Conservation (phyloP, 176 grass and related monocot genomes). For the Aechmea fasciata region DNA sequence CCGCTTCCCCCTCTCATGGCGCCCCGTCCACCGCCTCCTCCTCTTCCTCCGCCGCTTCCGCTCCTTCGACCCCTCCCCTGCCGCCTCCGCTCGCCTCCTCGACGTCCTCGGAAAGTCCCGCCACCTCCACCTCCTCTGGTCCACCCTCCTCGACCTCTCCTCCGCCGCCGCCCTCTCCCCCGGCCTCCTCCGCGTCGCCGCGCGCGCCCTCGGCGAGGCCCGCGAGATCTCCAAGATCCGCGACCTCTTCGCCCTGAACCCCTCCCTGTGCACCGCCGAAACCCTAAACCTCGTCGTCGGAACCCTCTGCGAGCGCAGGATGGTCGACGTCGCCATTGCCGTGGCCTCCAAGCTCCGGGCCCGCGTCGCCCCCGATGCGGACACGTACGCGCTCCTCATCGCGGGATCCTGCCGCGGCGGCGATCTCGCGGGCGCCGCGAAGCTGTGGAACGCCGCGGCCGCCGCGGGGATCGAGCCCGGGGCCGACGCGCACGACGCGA, state of each 20-base stretch:
- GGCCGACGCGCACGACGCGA: slow-evolving; percentile 41
- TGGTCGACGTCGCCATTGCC: slow-evolving; percentile 57
- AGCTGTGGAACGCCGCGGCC: slow-evolving; percentile 62
- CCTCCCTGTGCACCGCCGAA: slow-evolving; percentile 11
- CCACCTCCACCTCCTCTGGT: slow-evolving; percentile 58
- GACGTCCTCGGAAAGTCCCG: slow-evolving; percentile 50
- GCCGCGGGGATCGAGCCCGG: slow-evolving; percentile 38
- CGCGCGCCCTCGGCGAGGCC: slow-evolving; percentile 33
- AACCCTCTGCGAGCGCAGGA: slow-evolving; percentile 39
- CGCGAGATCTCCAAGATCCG: slow-evolving; percentile 54
- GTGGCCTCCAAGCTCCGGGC: slow-evolving; percentile 42
- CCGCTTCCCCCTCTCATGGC: slow-evolving; percentile 60
- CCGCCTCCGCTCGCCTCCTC: slow-evolving; percentile 47
- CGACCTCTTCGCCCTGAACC: slow-evolving; percentile 35
- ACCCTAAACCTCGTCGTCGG: slow-evolving; percentile 33
- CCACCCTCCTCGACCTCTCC: slow-evolving; percentile 28
- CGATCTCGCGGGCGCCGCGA: slow-evolving; percentile 42
- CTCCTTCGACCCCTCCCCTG: slow-evolving; percentile 51
- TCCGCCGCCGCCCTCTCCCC: slow-evolving; percentile 23
- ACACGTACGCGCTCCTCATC: slow-evolving; percentile 41
- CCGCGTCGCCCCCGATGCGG: slow-evolving; percentile 31
- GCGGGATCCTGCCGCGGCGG: slow-evolving; percentile 54
- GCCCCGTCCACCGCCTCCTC: slow-evolving; percentile 69
- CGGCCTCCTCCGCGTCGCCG: slow-evolving; percentile 27
- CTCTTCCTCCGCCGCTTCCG: slow-evolving; percentile 42